A percentile compares a stretch with the other conserved stretches of the same genome.
Conservation (phyloP, 257 asterid species). For the Echium plantagineum region DNA sequence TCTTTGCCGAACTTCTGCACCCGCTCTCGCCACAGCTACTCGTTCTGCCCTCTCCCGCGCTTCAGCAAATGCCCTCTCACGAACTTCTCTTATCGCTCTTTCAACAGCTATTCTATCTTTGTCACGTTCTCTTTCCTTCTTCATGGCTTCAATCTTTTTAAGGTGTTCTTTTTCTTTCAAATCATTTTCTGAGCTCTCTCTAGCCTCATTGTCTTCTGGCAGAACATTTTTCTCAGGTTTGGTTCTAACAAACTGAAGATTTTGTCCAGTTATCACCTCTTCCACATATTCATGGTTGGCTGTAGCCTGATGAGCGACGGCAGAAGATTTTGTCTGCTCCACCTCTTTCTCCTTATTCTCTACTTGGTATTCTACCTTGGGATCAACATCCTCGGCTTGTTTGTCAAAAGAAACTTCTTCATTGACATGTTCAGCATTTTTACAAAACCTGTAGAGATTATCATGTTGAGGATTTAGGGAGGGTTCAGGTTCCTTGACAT, state of each 20-base stretch:
- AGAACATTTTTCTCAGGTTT: constrained; percentile 14
- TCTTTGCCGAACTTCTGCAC: constrained; percentile 73
- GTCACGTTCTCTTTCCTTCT: constrained; percentile 64
- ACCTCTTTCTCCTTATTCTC: constrained; percentile 20
- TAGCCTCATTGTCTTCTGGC: constrained; percentile 28
- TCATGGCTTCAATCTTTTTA: constrained; percentile 50
- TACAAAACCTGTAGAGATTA: constrained; percentile 24
- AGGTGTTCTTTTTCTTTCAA: constrained; percentile 24
- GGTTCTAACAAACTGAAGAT: constrained; percentile 22
- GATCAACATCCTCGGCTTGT: constrained; percentile 25
- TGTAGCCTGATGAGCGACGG: constrained; percentile 17
- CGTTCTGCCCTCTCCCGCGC: constrained; percentile 92
- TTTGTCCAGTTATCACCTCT: constrained; percentile 20
- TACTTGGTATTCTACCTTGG: constrained; percentile 16
- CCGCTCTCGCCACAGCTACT: constrained; percentile 83
- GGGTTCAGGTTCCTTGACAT: constrained; percentile 35
- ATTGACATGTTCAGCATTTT: constrained; percentile 21
- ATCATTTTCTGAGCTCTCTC: constrained; percentile 23
- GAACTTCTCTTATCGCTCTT: constrained; percentile 91
- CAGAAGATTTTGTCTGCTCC: constrained; percentile 20
- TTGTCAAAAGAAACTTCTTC: constrained; percentile 15
- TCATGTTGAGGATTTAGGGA: constrained; percentile 24
- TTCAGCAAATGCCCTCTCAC: constrained; percentile 95
- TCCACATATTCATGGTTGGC: constrained; percentile 23
- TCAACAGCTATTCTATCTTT: constrained; percentile 73